Percentiles rank a stretch among this genome's conserved stretches.
These are phyloP conservation scores for Fraxinus quadrangulata DNA, from an alignment of 257 asterid species.

Conservation along the genomic window DNA sequence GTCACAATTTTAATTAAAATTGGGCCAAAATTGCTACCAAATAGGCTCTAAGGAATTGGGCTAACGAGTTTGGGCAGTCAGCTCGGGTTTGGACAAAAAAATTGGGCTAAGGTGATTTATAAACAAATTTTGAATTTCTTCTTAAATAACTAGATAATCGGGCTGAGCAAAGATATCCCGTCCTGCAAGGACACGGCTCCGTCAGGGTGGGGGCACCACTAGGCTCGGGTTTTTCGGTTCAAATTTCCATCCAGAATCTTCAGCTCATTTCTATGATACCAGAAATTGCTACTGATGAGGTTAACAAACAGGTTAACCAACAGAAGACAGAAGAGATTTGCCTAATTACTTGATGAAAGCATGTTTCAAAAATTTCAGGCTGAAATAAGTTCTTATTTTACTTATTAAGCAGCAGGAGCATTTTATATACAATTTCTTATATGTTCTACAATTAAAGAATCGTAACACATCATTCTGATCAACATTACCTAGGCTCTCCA, in stretches of 20 bases:
- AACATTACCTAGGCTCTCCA: conserved; percentile 64
- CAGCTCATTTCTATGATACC: background rate
- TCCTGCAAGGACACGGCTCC: too few relatives aligned
- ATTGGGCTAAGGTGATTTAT: too few relatives aligned
- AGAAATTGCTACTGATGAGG: background rate
- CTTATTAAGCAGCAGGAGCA: background rate
- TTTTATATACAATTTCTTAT: background rate
- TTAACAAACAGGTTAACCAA: background rate
- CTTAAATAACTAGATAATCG: too few relatives aligned
- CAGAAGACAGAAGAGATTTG: background rate
- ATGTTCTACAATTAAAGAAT: conserved; percentile 3
- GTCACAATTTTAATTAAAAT: too few relatives aligned
- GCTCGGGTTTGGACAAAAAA: too few relatives aligned
- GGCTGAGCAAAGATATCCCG: too few relatives aligned
- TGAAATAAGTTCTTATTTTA: conserved; percentile 3
- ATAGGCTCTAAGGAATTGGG: too few relatives aligned
- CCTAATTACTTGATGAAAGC: background rate
- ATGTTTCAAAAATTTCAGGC: conserved; percentile 9
- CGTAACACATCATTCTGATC: conserved; percentile 12
- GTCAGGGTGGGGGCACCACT: too few relatives aligned
- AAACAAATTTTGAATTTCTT: too few relatives aligned
- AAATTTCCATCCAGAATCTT: background rate
- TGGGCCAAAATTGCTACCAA: too few relatives aligned
- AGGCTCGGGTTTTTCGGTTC: too few relatives aligned
- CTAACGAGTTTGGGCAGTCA: too few relatives aligned